Base-by-base conservation (phyloP, 805 yeast genomes). In the Spathaspora passalidarum region DNA sequence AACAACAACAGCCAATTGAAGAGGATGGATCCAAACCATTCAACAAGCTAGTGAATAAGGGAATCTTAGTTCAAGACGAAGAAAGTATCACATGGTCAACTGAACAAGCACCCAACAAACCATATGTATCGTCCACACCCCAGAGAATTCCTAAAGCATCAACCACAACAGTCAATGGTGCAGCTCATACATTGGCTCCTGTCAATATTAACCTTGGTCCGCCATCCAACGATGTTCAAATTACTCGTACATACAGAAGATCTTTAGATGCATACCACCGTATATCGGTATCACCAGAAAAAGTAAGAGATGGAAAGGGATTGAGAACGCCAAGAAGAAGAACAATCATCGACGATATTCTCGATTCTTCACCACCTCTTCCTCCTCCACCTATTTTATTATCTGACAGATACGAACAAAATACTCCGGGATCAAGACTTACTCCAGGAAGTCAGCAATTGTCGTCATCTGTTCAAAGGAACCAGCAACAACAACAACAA, bases 311-410 rank as follows among this genome's bases (percentile, higher is more conserved):
- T n/a, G 34, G 34, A 29, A 3, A 13, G 7, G 34, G 16, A n/a
- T 56, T 62, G 18, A 61, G 62, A 35, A 38, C 48, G 16, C 52
- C 61, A 32, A 45, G 61, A 35, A 46, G 72, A 40, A 63, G 70
- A 26, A 63, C 73, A 11, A 50, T 66, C 46, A 62, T 70, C 16
- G 68, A 65, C 40, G 61, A 65, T 35, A 56, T 66, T 23, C 56
- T 68, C 44, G 62, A 69, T 46, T 69, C 75, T 2, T 70, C 76
- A 8, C 77, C 77, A 2, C 68, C 75, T 2, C 53, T 70, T 22
- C 77, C 77, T 2, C 72, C 69, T 45, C 72, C 76, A 2, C 77
- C 77, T 5, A 61, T 66, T 13, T 58, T 71, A 9, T 54, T 58
- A 42, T 69, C 75, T 6, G 75, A 69, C 45, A 48, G 66, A n/a